Evolutionary conservation across 345 rosid species (phyloP).

Genomic region (Aquilaria sinensis): DNA sequence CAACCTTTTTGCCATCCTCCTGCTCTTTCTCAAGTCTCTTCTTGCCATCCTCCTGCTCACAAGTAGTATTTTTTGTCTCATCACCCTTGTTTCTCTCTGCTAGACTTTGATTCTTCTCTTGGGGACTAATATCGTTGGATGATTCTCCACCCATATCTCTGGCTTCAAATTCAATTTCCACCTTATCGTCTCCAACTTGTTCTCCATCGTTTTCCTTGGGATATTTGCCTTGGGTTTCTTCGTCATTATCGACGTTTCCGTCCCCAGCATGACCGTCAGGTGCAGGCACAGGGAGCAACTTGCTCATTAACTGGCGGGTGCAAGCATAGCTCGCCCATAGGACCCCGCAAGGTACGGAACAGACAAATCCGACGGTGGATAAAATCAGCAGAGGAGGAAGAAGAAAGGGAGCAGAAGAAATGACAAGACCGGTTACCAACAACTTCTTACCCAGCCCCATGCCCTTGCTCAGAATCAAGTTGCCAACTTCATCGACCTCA

Average conservation of each 20-base stretch:
- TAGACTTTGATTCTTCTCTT: conserved; percentile 35
- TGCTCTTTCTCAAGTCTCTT: neutral
- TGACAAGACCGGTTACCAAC: conserved; percentile 39
- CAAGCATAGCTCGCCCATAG: conserved; percentile 65
- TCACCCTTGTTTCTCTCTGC: conserved; percentile 39
- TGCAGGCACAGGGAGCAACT: conserved; percentile 41
- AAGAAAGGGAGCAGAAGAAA: conserved; percentile 54
- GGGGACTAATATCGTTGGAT: conserved; percentile 11
- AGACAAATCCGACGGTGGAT: conserved; percentile 47
- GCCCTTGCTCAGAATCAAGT: conserved; percentile 47
- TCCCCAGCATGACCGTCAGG: conserved; percentile 12
- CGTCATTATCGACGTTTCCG: neutral
- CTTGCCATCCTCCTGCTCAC: conserved; percentile 6
- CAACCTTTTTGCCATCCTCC: conserved; percentile 7
- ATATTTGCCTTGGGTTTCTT: neutral
- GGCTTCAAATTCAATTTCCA: conserved; percentile 16
- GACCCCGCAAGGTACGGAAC: conserved; percentile 47
- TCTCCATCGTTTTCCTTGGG: conserved; percentile 1
- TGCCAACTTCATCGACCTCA: neutral
- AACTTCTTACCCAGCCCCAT: conserved; percentile 49
- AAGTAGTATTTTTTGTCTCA: conserved; percentile 9
- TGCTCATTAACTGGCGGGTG: conserved; percentile 63
- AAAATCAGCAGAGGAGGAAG: conserved; percentile 61
- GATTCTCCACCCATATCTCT: conserved; percentile 14
- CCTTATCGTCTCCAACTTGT: conserved; percentile 13